Percentiles rank a stretch among this genome's conserved stretches.
Evolutionary conservation across 2,329 filamentous ascomycete genomes (phyloP).

Genomic region (Grosmannia serpens): DNA sequence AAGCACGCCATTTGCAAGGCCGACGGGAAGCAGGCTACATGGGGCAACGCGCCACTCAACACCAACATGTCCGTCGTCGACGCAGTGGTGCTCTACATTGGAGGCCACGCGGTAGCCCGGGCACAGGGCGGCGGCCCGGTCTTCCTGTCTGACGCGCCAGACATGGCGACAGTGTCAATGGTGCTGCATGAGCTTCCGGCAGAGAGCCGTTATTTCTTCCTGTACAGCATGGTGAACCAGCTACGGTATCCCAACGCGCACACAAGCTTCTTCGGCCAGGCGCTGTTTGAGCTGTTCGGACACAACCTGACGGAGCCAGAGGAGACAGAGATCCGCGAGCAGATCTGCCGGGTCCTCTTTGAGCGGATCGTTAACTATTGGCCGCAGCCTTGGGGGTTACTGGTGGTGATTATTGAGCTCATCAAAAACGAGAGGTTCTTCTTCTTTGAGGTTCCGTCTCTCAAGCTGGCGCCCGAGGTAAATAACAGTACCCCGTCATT

Average conservation of each 20-base stretch:
- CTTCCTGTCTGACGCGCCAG: slow-evolving; percentile 54
- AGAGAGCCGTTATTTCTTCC: slow-evolving; percentile 73
- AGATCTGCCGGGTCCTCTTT: slow-evolving; percentile 77
- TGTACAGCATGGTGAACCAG: slow-evolving; percentile 81
- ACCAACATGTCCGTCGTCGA: slow-evolving; percentile 65
- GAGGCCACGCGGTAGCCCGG: slow-evolving; percentile 55
- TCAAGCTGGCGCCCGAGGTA: slow-evolving; percentile 84
- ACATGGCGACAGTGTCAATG: slow-evolving; percentile 63
- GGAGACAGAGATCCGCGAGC: slow-evolving; percentile 73
- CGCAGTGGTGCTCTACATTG: slow-evolving; percentile 74
- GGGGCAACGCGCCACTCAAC: slow-evolving; percentile 54
- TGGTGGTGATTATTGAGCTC: slow-evolving; percentile 79
- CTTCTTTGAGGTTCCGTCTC: slow-evolving; percentile 88
- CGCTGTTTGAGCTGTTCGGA: slow-evolving; percentile 74
- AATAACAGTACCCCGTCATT: slow-evolving; percentile 12
- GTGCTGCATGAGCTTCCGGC: slow-evolving; percentile 64
- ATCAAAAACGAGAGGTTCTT: slow-evolving; percentile 82
- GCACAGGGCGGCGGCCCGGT: slow-evolving; percentile 49
- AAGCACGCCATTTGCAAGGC: slow-evolving; percentile 56
- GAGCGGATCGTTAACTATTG: slow-evolving; percentile 82
- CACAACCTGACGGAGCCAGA: slow-evolving; percentile 62
- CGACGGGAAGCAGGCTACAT: slow-evolving; percentile 46
- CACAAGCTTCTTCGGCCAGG: slow-evolving; percentile 86
- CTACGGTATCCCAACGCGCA: slow-evolving; percentile 80
- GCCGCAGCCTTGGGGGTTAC: slow-evolving; percentile 91